phyloP scores from a whole-genome alignment of 176 grass and related monocot genomes.

The Oryza glaberrima region DNA sequence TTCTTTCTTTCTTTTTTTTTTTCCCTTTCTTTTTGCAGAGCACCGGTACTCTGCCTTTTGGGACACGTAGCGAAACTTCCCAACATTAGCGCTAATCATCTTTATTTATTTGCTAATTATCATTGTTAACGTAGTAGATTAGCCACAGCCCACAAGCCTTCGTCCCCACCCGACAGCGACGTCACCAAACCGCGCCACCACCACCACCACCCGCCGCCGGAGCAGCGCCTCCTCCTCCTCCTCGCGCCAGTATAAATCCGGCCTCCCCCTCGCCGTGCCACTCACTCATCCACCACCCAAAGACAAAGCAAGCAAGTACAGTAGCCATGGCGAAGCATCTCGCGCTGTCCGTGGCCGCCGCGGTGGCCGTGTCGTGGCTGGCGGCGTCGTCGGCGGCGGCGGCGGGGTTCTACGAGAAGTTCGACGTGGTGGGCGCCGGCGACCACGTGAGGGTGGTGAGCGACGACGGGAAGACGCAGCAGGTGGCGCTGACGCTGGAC shows the following conservation, averaged over 20 bases:
- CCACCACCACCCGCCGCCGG: too few relatives aligned
- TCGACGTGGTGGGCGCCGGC: constrained; percentile 30
- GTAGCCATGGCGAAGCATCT: constrained; percentile 10
- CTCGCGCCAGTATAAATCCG: neutral
- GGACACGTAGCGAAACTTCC: neutral
- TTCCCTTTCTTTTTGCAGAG: neutral
- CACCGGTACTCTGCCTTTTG: neutral
- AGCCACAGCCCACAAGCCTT: too few relatives aligned
- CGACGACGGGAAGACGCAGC: constrained; percentile 32
- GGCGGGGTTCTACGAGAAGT: constrained; percentile 35
- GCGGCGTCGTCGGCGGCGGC: neutral
- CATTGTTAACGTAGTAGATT: too few relatives aligned
- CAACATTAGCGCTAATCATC: neutral
- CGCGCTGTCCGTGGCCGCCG: neutral
- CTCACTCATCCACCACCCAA: neutral
- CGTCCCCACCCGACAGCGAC: too few relatives aligned
- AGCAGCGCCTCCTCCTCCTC: neutral
- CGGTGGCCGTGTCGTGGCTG: neutral
- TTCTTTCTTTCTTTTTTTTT: neutral
- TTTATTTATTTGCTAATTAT: too few relatives aligned
- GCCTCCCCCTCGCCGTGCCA: neutral
- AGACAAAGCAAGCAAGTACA: too few relatives aligned
- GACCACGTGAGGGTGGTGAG: constrained; percentile 20
- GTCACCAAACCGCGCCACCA: too few relatives aligned
- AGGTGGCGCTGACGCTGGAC: constrained; percentile 37